These are phyloP conservation scores for Gracilaria gracilis DNA, from an alignment of 23 red algal genomes.

Conservation along the genomic window DNA sequence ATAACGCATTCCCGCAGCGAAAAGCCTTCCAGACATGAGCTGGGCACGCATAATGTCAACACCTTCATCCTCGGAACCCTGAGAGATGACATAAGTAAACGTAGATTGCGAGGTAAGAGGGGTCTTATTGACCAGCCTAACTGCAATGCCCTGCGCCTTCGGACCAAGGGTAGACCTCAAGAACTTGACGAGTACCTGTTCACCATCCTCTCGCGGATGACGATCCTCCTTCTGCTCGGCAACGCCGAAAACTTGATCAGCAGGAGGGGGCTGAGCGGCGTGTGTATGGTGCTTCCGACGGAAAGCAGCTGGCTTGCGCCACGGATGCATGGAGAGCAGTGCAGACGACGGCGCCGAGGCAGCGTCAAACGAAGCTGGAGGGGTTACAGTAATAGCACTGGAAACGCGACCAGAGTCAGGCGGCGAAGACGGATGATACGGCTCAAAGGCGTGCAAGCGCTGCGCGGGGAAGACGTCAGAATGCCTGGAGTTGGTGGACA, in stretches of 20 bases:
- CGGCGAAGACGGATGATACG: not conserved
- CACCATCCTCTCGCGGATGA: not conserved
- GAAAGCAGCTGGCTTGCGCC: constrained; percentile 7
- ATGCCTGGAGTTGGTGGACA: not conserved
- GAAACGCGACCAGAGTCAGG: constrained; percentile 2
- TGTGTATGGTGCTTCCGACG: not conserved
- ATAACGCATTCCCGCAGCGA: constrained; percentile 6
- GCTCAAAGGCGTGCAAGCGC: constrained; percentile 14
- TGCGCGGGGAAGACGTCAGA: constrained; percentile 16
- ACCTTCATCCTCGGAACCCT: constrained; percentile 46
- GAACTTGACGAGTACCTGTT: constrained; percentile 38
- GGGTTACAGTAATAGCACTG: constrained; percentile 13
- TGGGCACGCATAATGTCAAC: constrained; percentile 21
- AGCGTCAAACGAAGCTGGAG: not conserved
- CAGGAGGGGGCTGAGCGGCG: not conserved
- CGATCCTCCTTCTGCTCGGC: constrained; percentile 8
- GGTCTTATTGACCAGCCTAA: constrained; percentile 45
- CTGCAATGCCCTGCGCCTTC: constrained; percentile 37
- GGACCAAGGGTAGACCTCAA: constrained; percentile 26
- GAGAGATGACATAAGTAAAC: constrained; percentile 39
- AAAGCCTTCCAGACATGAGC: constrained; percentile 18
- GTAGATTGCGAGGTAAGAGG: constrained; percentile 40
- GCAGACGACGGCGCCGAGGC: not conserved
- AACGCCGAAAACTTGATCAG: constrained; percentile 19
- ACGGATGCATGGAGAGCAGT: not conserved